These are phyloP conservation scores for Biscutella auriculata DNA, from an alignment of 441 rosid genomes.

Conservation along the genomic window DNA sequence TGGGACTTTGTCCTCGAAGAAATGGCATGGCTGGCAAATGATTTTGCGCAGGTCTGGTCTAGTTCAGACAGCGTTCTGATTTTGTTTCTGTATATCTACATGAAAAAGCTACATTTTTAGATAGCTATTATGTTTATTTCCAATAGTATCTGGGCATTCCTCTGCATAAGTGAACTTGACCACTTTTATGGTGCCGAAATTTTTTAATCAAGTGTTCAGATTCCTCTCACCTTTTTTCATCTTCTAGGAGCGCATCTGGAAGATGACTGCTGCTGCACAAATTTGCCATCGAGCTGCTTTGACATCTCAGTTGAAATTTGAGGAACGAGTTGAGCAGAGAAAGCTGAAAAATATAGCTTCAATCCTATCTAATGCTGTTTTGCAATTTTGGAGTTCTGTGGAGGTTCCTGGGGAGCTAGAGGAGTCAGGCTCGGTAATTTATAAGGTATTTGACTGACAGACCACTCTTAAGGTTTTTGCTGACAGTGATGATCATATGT, in stretches of 20 bases:
- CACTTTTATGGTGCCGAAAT: background rate
- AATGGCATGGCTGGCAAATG: constrained; percentile 98
- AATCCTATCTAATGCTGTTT: constrained; percentile 66
- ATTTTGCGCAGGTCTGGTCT: constrained; percentile 84
- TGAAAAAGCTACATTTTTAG: constrained; percentile 8
- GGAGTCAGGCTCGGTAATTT: constrained; percentile 30
- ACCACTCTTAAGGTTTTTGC: constrained; percentile 5
- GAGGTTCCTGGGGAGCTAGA: constrained; percentile 38
- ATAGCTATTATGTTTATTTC: constrained; percentile 2
- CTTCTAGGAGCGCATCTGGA: constrained; percentile 96
- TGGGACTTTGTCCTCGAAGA: constrained; percentile 99
- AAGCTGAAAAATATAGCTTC: constrained; percentile 62
- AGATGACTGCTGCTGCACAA: constrained; percentile 92
- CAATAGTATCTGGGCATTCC: background rate
- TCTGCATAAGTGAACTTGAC: background rate
- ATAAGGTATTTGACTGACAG: constrained; percentile 33
- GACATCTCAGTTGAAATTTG: constrained; percentile 49
- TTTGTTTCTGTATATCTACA: background rate
- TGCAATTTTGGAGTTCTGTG: constrained; percentile 82
- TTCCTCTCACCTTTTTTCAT: constrained; percentile 4
- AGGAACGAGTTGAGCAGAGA: constrained; percentile 36
- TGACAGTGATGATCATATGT: constrained; percentile 3
- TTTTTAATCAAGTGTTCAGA: background rate
- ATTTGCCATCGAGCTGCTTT: constrained; percentile 59
- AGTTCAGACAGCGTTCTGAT: constrained; percentile 6